A percentile compares a stretch with the other conserved stretches of the same genome.
phyloP scores from a whole-genome alignment of 1,284 basidiomycete species.

The Hymenochaete sp. region DNA sequence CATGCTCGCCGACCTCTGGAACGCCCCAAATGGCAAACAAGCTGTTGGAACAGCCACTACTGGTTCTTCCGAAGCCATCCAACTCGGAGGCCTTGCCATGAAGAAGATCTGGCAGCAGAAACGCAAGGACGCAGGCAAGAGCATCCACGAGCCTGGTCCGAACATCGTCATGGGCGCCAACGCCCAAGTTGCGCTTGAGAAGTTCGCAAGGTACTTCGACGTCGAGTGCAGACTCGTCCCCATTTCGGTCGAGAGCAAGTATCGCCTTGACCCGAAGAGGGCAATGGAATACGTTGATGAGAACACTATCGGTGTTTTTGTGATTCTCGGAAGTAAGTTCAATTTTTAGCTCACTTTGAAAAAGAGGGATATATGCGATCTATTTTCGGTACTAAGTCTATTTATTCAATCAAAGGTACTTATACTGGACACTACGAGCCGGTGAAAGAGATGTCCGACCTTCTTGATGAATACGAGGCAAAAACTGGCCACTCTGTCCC shows the following conservation, averaged over 20 bases:
- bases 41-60: conserved; percentile 91
- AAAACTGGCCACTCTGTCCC: conserved; percentile 73
- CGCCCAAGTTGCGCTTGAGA: conserved; percentile 82
- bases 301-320: conserved; percentile 80
- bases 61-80: conserved; percentile 88
- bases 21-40: conserved; percentile 65
- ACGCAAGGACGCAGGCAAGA: conserved; percentile 80
- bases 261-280: conserved; percentile 76
- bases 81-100: conserved; percentile 90
- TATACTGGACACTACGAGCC: conserved; percentile 94
- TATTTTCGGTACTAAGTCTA: conserved; percentile 3
- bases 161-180: conserved; percentile 78
- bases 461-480: conserved; percentile 82
- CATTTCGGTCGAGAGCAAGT: conserved; percentile 66
- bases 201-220: conserved; percentile 89
- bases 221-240: conserved; percentile 81
- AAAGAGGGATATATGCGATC: too few relatives aligned
- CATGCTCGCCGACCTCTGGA: conserved; percentile 90
- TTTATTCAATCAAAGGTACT: conserved; percentile 39
- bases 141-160: conserved; percentile 75
- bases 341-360: conserved; percentile 19
- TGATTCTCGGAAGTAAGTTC: conserved; percentile 62
- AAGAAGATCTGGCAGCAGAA: conserved; percentile 91
- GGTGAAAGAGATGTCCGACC: conserved; percentile 78
- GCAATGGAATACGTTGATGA: conserved; percentile 87